phyloP scores from a whole-genome alignment of 768 basidiomycete species.

The Leccinum disarticulatum region DNA sequence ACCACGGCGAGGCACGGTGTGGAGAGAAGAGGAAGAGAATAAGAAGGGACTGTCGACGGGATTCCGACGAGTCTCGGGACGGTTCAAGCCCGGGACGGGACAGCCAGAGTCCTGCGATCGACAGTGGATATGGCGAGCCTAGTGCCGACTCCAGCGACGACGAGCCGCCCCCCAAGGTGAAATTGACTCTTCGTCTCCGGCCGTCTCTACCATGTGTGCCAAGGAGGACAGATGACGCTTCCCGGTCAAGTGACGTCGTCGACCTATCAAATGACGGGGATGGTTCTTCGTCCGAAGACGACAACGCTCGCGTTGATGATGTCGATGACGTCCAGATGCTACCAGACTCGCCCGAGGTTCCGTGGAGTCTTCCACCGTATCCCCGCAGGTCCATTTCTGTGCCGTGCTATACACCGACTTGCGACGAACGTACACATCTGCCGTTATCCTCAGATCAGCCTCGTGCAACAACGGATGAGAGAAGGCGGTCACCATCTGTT shows the following conservation, averaged over 20 bases:
- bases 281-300: conserved; percentile 40
- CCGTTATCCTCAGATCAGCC: conserved; percentile 28
- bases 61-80: conserved; percentile 16
- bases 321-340: conserved; percentile 22
- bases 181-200: conserved; percentile 65
- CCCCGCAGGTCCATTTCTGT: conserved; percentile 59
- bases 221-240: conserved; percentile 7
- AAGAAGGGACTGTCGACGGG: conserved; percentile 32
- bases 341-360: conserved; percentile 31
- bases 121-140: conserved; percentile 29
- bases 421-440: conserved; percentile 35
- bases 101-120: conserved; percentile 24
- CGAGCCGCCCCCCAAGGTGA: conserved; percentile 58
- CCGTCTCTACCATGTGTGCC: conserved; percentile 31
- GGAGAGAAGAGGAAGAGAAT: conserved; percentile 48
- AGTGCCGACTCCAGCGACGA: conserved; percentile 31
- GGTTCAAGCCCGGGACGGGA: conserved; percentile 13
- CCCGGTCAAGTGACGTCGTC: conserved; percentile 32
- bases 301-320: conserved; percentile 23
- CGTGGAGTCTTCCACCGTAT: conserved; percentile 55
- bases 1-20: conserved; percentile 36
- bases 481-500: conserved; percentile 59
- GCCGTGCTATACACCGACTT: conserved; percentile 52
- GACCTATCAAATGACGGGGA: conserved; percentile 42
- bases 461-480: conserved; percentile 21